Percentiles rank a stretch among this genome's conserved stretches.
phyloP scores from a whole-genome alignment of 148 eudicot species.

The Silene conica region DNA sequence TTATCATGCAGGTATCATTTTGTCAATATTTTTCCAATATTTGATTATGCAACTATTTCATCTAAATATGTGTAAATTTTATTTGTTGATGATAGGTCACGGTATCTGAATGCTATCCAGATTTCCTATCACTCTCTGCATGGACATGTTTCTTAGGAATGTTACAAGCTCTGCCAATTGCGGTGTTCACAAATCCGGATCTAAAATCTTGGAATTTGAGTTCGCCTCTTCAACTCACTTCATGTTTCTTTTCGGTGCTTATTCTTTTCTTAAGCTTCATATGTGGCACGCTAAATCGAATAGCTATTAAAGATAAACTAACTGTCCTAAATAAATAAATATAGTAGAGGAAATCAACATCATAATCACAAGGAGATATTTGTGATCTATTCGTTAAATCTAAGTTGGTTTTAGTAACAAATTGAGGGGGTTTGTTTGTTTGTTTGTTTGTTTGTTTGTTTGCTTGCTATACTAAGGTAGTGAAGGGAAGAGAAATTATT shows the following conservation, averaged over 20 bases:
- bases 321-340: no score
- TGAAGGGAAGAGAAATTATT: no score
- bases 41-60: neutral
- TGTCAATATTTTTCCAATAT: neutral
- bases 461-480: no score
- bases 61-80: neutral
- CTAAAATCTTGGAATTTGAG: conserved; percentile 46
- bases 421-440: no score
- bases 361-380: no score
- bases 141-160: conserved; percentile 63
- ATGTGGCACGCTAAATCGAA: no score
- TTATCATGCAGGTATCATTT: conserved; percentile 63
- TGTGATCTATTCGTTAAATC: no score
- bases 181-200: conserved; percentile 47
- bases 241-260: conserved; percentile 50
- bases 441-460: no score
- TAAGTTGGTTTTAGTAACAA: no score
- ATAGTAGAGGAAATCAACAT: no score
- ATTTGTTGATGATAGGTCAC: conserved; percentile 40
- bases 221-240: conserved; percentile 43
- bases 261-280: neutral
- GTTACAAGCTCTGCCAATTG: conserved; percentile 50
- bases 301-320: no score
- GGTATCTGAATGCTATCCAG: conserved; percentile 38
- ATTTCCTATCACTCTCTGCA: conserved; percentile 58